Conservation (phyloP, 2,329 filamentous ascomycete species). For the Aspergillus vadensis region DNA sequence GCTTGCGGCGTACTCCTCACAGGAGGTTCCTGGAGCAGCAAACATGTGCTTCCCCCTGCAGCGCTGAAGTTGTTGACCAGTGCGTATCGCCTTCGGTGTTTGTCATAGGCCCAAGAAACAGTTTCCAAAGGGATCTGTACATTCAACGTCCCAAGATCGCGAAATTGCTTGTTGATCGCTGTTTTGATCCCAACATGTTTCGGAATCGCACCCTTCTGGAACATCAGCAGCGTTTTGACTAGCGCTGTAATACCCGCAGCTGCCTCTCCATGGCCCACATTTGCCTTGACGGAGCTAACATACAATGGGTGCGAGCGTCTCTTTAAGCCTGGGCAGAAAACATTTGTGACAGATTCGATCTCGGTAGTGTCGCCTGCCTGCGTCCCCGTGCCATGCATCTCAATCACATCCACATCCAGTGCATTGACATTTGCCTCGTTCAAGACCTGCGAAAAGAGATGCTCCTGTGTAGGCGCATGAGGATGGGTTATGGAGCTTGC, state of each 20-base stretch:
- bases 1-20: constrained; percentile 39
- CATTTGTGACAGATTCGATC: constrained; percentile 38
- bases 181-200: constrained; percentile 68
- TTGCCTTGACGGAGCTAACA: constrained; percentile 37
- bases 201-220: constrained; percentile 64
- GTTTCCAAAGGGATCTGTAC: too few relatives aligned
- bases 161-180: constrained; percentile 35
- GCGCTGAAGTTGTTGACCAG: constrained; percentile 69
- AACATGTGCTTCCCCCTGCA: constrained; percentile 67
- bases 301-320: constrained; percentile 28
- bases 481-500: constrained; percentile 51
- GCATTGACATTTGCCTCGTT: constrained; percentile 41
- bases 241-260: constrained; percentile 44
- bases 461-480: constrained; percentile 42
- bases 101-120: constrained; percentile 20
- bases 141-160: constrained; percentile 27
- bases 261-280: constrained; percentile 51
- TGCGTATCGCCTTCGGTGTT: constrained; percentile 23
- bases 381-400: constrained; percentile 46
- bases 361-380: constrained; percentile 43
- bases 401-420: constrained; percentile 40
- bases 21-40: constrained; percentile 58
- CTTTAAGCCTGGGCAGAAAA: constrained; percentile 47
- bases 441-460: constrained; percentile 41
- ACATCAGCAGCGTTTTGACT: constrained; percentile 66